Base-by-base conservation (phyloP, 805 yeast genomes). In the Nematodospora valgi region DNA sequence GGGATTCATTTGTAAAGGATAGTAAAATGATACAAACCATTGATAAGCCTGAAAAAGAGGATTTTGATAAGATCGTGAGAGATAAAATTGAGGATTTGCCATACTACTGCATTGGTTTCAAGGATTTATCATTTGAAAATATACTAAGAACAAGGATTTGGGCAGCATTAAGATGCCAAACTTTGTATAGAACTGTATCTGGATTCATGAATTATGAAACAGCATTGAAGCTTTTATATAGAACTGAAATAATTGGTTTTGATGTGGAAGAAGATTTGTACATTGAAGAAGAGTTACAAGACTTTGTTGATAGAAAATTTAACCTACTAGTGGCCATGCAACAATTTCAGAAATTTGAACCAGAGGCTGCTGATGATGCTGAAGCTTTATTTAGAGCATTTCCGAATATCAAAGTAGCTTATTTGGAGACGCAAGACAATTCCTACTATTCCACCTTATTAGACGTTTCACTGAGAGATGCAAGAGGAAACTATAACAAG, bases 271-370 rank as follows among this genome's bases (percentile, higher is more conserved):
- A 20, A 19, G 24, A 31, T 18, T 23, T 32, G 6, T 45, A 41
- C n/a, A 20, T 41, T 12, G 57, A 54, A n/a, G 31, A 27, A n/a
- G 58, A 58, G 27, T 30, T 59, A 4, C 39, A 49, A 8, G 27
- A 26, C 0, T 53, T 88, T 77, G 85, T 91, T 0, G 70, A 72
- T 37, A 70, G 95, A 45, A 91, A 91, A 62, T 88, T 88, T 65
- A 75, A 77, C 50, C 64, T 91, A 52, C 53, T 91, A 16, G 78
- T 91, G 14, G 82, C 96, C 1, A 86, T 91, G 95, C 98, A 91
- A 64, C 74, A 95, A 45, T 74, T 76, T 40, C 74, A 80, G 39
- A 67, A 73, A 37, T 86, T 89, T 58, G 73, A 39, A 84, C 89
- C 58, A 23, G 37, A 37, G 13, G 65, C 68, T 38, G 68, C 66